A percentile compares a stretch with the other conserved stretches of the same genome.
These are phyloP conservation scores for Candida endomychidarum DNA, from an alignment of 805 yeast species.

Conservation along the genomic window DNA sequence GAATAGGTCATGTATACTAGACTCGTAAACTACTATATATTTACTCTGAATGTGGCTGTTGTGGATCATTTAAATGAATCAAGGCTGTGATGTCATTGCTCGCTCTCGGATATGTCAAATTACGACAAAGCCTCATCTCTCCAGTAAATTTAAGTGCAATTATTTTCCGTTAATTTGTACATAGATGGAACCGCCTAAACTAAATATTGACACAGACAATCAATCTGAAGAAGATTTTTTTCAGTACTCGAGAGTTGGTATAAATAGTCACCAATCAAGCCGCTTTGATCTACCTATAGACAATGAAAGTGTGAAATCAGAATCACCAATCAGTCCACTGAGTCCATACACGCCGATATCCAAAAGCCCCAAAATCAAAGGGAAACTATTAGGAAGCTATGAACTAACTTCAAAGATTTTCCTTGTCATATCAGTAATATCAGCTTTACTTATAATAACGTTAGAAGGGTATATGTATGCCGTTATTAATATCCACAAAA, in stretches of 20 bases:
- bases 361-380: slow-evolving; percentile 10
- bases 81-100: slow-evolving; percentile 1
- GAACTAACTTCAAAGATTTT: slow-evolving; percentile 16
- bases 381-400: slow-evolving; percentile 8
- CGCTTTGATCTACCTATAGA: not conserved
- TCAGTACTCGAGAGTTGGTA: not conserved
- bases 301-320: not conserved
- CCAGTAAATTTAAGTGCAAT: not conserved
- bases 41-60: no score
- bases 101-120: no score
- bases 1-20: no score
- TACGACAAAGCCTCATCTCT: not conserved
- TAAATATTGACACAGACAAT: slow-evolving; percentile 1
- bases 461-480: slow-evolving; percentile 43
- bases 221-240: not conserved
- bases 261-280: not conserved
- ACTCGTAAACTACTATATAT: no score
- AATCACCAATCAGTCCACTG: no score
- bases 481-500: slow-evolving; percentile 34
- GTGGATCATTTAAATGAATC: not conserved
- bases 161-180: not conserved
- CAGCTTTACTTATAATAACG: slow-evolving; percentile 34
- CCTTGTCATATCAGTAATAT: slow-evolving; percentile 29
- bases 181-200: not conserved
- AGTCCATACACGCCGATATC: not conserved